Evolutionary conservation across 129 eudicot species (phyloP).

Genomic region (Lonicera japonica): DNA sequence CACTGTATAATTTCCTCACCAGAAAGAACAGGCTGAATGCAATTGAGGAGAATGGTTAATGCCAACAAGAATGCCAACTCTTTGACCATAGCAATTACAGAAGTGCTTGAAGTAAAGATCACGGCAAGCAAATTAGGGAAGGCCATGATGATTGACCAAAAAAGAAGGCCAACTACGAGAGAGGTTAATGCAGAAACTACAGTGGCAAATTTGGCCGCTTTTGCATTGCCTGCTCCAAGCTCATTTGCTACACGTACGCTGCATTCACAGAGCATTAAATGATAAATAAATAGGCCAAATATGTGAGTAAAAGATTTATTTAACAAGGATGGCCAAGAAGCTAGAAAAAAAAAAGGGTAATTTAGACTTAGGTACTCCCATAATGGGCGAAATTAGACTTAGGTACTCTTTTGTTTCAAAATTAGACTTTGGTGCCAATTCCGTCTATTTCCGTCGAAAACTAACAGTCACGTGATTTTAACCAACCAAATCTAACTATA

Average conservation of each 20-base stretch:
- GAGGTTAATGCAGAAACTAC: constrained; percentile 30
- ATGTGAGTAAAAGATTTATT: neutral
- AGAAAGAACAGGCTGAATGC: constrained; percentile 37
- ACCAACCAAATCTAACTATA: too few relatives aligned
- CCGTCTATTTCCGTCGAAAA: too few relatives aligned
- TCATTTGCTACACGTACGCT: constrained; percentile 52
- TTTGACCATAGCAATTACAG: constrained; percentile 27
- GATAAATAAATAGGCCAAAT: neutral
- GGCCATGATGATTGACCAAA: constrained; percentile 22
- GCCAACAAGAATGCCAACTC: constrained; percentile 29
- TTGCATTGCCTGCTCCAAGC: constrained; percentile 45
- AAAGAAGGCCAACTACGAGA: constrained; percentile 26
- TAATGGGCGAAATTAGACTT: too few relatives aligned
- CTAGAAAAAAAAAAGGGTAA: too few relatives aligned
- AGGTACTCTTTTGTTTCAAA: too few relatives aligned
- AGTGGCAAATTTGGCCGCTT: constrained; percentile 42
- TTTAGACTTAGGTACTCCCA: too few relatives aligned
- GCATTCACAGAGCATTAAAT: neutral
- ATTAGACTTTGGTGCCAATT: too few relatives aligned
- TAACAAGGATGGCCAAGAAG: too few relatives aligned
- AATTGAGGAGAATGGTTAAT: constrained; percentile 27
- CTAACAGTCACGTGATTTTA: too few relatives aligned
- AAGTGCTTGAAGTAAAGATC: constrained; percentile 42
- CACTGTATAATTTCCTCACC: constrained; percentile 19
- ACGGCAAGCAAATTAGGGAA: constrained; percentile 37